phyloP scores from a whole-genome alignment of 768 basidiomycete genomes.

The Gymnopilus junonius region DNA sequence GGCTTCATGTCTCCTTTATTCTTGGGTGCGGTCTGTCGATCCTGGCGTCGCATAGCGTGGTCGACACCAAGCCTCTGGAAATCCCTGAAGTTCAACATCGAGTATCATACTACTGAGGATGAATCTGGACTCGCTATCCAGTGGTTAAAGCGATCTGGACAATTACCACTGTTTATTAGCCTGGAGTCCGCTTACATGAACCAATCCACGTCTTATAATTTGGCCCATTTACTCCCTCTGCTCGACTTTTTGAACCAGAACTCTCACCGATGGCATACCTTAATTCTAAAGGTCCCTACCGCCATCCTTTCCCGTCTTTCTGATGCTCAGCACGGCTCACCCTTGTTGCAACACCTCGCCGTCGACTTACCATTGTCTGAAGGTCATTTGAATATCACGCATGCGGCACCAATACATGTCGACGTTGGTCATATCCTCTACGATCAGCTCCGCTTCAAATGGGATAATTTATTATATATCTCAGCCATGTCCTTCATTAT shows the following conservation, averaged over 20 bases:
- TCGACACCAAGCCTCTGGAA: neutral
- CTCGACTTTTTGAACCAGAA: neutral
- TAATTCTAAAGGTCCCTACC: neutral
- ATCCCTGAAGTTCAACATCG: neutral
- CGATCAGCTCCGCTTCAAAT: too few species aligned
- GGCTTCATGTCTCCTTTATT: neutral
- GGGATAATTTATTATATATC: too few species aligned
- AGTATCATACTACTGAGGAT: neutral
- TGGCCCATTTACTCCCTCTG: neutral
- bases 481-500: too few species aligned
- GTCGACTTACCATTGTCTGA: neutral
- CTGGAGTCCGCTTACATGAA: too few species aligned
- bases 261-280: neutral
- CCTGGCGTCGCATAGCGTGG: neutral
- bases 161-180: neutral
- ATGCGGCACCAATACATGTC: neutral
- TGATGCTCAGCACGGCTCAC: neutral
- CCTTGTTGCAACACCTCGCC: neutral
- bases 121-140: neutral
- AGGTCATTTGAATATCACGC: neutral
- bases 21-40: neutral
- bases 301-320: neutral
- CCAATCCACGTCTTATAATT: too few species aligned
- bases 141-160: neutral
- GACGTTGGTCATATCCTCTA: too few species aligned